phyloP scores from a whole-genome alignment of 2,329 filamentous ascomycete genomes.

The Lachnellula occidentalis region DNA sequence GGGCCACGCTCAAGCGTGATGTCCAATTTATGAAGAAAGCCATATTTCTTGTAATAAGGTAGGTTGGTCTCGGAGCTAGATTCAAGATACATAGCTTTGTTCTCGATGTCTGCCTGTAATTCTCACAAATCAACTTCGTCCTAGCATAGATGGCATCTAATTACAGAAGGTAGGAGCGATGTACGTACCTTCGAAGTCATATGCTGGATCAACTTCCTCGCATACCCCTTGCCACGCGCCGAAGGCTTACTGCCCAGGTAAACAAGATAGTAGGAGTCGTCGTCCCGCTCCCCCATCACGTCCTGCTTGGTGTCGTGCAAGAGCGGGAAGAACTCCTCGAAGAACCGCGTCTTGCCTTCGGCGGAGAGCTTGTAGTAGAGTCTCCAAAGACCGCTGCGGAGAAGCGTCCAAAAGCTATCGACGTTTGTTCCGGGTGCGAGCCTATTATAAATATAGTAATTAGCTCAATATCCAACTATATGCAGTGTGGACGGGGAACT shows the following conservation, averaged over 20 bases:
- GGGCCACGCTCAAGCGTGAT: slow-evolving; percentile 56
- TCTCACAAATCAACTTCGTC: slow-evolving; percentile 25
- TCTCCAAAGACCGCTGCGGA: slow-evolving; percentile 74
- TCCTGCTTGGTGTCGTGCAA: slow-evolving; percentile 67
- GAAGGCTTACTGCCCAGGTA: slow-evolving; percentile 73
- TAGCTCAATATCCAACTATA: not conserved
- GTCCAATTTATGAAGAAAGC: slow-evolving; percentile 60
- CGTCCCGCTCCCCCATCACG: slow-evolving; percentile 61
- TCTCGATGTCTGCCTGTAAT: slow-evolving; percentile 57
- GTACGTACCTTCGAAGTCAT: slow-evolving; percentile 55
- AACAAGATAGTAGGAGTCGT: slow-evolving; percentile 73
- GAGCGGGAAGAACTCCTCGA: slow-evolving; percentile 68
- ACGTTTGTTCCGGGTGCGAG: slow-evolving; percentile 69
- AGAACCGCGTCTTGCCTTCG: slow-evolving; percentile 71
- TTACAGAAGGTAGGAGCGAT: not conserved
- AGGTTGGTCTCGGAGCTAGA: slow-evolving; percentile 65
- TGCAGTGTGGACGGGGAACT: slow-evolving; percentile 24
- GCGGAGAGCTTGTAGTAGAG: slow-evolving; percentile 67
- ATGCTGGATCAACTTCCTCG: slow-evolving; percentile 63
- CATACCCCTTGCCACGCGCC: slow-evolving; percentile 68
- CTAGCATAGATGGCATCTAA: not conserved
- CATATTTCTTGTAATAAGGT: slow-evolving; percentile 68
- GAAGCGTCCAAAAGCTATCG: slow-evolving; percentile 65
- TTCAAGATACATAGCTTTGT: slow-evolving; percentile 70
- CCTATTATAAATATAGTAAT: slow-evolving; percentile 41